Evolutionary conservation across 257 asterid genomes (phyloP), one percentile per base, ranked within the genome.

Genomic region (Solanum medicagineum): DNA sequence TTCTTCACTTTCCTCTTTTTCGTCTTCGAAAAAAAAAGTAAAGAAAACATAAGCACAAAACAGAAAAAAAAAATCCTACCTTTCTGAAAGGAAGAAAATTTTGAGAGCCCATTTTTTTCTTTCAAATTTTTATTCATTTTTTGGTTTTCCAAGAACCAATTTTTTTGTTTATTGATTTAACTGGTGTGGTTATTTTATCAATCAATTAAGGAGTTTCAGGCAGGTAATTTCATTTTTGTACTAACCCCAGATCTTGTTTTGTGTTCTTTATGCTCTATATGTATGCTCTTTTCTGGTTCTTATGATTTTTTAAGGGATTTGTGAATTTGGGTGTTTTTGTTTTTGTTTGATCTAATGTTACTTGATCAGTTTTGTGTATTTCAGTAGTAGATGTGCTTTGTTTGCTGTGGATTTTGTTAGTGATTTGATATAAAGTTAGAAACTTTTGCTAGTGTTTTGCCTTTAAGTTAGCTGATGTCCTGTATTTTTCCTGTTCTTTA

Each of bases 141-240:
- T 2, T 6, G 11, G 3, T 7, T 13, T 22, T 66, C 4, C 29
- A 10, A 55, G 66, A 69, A 29, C 13, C 57, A 8, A 7, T 55
- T 65, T 70, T 68, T 36, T n/a, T 16, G 24, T 81, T 77, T 49
- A 49, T 77, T 49, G 8, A 49, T 75, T 73, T n/a, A 20, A n/a
- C 20, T 73, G 10, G 4, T 6, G 36, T 73, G 81, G 81, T 73
- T 10, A 44, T 73, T 74, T 69, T 66, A 8, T 69, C 81, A 81
- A 84, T 86, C 81, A 59, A 79, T 70, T 26, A 26, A 69, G 85
- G 90, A 68, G 49, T 84, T 54, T 54, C 51, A 40, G 90, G 89
- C 85, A 44, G 42, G 89, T 57, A 44, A 55, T 49, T 54, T 84
- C 49, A 29, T 69, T 69, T 62, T 56, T 63, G 45, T 47, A 51